Conservation (phyloP, 2,329 filamentous ascomycete genomes). For the Ascosphaera aggregata region DNA sequence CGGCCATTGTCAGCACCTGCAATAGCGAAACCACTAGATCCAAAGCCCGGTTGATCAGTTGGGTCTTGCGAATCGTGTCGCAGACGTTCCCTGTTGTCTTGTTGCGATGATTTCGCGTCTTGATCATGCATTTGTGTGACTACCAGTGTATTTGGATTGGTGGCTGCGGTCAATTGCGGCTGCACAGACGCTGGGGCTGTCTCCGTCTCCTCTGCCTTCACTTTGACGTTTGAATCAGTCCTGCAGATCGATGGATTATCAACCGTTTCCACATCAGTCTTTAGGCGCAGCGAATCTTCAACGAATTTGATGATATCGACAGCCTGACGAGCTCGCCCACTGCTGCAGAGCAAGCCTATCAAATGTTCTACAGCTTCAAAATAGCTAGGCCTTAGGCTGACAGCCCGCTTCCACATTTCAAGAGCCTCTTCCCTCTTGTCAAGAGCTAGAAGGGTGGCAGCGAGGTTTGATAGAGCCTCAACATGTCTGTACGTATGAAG, state of each 20-base stretch:
- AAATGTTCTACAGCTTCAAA: constrained; percentile 92
- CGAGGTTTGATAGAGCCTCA: constrained; percentile 82
- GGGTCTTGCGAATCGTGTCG: neutral
- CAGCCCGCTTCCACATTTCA: constrained; percentile 61
- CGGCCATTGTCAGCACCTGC: constrained; percentile 74
- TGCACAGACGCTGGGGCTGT: constrained; percentile 28
- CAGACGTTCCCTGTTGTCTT: too few relatives aligned
- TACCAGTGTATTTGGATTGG: constrained; percentile 7
- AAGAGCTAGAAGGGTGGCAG: constrained; percentile 67
- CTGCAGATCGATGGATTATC: too few relatives aligned
- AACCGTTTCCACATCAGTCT: neutral
- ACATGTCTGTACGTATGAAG: constrained; percentile 40
- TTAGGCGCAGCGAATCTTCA: constrained; percentile 43
- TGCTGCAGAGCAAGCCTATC: constrained; percentile 63
- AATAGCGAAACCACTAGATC: constrained; percentile 64
- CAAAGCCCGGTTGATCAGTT: constrained; percentile 28
- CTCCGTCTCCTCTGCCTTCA: constrained; percentile 18
- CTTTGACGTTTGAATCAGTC: constrained; percentile 30
- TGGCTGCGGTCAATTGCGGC: constrained; percentile 10
- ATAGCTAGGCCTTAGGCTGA: constrained; percentile 63
- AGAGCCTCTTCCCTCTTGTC: constrained; percentile 67
- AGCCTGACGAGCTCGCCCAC: constrained; percentile 60
- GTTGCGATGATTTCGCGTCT: too few relatives aligned
- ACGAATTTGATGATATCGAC: constrained; percentile 71
- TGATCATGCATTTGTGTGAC: constrained; percentile 6